Conservation (phyloP, 306 rosid genomes). For the Castanopsis chinensis region DNA sequence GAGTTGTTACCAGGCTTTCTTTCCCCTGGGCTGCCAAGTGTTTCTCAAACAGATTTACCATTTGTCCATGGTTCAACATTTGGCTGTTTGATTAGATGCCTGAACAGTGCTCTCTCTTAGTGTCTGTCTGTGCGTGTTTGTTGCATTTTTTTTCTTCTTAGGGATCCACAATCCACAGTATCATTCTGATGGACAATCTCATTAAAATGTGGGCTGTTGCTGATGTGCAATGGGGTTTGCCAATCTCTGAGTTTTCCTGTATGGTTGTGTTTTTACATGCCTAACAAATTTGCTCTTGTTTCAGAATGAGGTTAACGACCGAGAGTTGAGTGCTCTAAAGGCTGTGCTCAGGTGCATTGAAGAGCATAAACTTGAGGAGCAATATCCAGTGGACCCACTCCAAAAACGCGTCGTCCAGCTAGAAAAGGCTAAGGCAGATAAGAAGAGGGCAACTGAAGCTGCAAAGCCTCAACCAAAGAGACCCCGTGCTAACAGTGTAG, state of each 20-base stretch:
- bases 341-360: constrained; percentile 81
- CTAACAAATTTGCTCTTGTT: constrained; percentile 18
- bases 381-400: constrained; percentile 75
- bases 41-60: no score
- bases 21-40: no score
- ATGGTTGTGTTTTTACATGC: constrained; percentile 2
- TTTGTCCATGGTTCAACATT: no score
- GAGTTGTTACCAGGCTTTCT: no score
- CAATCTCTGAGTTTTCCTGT: not conserved
- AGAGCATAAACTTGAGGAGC: constrained; percentile 92
- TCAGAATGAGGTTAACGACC: constrained; percentile 83
- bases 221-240: constrained; percentile 16
- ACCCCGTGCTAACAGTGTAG: constrained; percentile 79
- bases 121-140: not conserved
- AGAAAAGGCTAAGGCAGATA: constrained; percentile 95
- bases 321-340: constrained; percentile 88
- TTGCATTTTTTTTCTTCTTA: not conserved
- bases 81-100: no score
- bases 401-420: constrained; percentile 70
- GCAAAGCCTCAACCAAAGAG: constrained; percentile 96
- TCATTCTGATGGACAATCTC: not conserved
- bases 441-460: constrained; percentile 83
- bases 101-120: no score
- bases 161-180: not conserved
- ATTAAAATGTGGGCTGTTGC: not conserved